Evolutionary conservation across 2,329 filamentous ascomycete genomes (phyloP).

Genomic region (Simplicillium aogashimaense): DNA sequence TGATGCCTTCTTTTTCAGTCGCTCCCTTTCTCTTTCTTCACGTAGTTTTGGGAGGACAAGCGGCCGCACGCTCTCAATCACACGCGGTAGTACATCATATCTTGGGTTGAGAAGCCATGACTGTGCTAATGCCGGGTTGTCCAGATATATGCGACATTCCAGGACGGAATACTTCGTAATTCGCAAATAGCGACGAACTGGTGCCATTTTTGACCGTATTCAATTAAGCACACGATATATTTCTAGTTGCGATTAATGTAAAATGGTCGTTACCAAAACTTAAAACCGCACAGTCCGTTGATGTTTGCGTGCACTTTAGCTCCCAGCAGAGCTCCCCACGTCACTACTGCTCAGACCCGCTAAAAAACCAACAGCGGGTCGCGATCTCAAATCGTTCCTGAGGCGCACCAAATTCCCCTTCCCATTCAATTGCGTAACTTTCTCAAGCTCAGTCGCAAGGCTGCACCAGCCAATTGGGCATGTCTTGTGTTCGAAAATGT

Average conservation of each 20-base stretch:
- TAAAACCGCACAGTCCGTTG: too few relatives aligned
- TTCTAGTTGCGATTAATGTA: too few relatives aligned
- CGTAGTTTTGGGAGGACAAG: slow-evolving; percentile 82
- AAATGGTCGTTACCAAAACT: too few relatives aligned
- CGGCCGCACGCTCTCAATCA: slow-evolving; percentile 78
- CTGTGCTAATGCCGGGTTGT: slow-evolving; percentile 73
- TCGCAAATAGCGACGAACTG: slow-evolving; percentile 78
- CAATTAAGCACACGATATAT: too few relatives aligned
- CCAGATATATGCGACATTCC: slow-evolving; percentile 94
- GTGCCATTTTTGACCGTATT: slow-evolving; percentile 54
- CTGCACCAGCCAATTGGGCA: slow-evolving; percentile 10
- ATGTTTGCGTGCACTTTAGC: too few relatives aligned
- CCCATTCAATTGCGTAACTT: too few relatives aligned
- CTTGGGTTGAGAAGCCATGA: slow-evolving; percentile 76
- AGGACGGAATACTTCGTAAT: slow-evolving; percentile 90
- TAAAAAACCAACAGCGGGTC: too few relatives aligned
- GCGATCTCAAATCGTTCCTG: too few relatives aligned
- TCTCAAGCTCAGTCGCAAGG: not conserved
- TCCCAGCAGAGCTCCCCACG: too few relatives aligned
- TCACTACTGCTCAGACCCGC: too few relatives aligned
- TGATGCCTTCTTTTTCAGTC: slow-evolving; percentile 48
- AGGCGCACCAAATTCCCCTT: too few relatives aligned
- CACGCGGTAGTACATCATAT: slow-evolving; percentile 65
- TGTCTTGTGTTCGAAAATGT: slow-evolving; percentile 23
- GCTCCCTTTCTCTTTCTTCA: slow-evolving; percentile 63